Evolutionary conservation across 2,329 filamentous ascomycete genomes (phyloP).

Genomic region (Botrytis paeoniae): DNA sequence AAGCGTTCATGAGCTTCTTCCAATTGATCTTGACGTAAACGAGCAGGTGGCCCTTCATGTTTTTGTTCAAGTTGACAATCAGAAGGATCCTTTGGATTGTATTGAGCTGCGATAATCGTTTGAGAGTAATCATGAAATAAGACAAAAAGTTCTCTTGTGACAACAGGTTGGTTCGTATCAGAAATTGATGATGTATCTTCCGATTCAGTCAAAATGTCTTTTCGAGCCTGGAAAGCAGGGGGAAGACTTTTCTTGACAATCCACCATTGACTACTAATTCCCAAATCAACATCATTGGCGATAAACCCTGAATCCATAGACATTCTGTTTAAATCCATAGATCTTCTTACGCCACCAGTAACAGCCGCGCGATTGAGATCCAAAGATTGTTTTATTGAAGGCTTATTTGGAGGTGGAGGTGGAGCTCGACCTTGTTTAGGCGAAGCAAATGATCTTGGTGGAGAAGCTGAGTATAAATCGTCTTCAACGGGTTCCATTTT

Average conservation of each 20-base stretch:
- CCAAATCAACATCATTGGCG: constrained; percentile 82
- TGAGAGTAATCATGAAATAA: constrained; percentile 96
- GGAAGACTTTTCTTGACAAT: constrained; percentile 74
- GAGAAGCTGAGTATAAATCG: constrained; percentile 38
- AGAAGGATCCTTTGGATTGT: constrained; percentile 69
- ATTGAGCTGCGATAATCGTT: constrained; percentile 78
- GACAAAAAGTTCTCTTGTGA: constrained; percentile 82
- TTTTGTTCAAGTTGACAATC: constrained; percentile 78
- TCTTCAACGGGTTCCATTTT: constrained; percentile 31
- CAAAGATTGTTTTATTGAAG: constrained; percentile 55
- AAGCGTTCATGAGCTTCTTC: constrained; percentile 81
- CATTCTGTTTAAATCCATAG: constrained; percentile 70
- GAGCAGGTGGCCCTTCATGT: constrained; percentile 78
- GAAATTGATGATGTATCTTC: constrained; percentile 72
- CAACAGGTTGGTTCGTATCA: constrained; percentile 64
- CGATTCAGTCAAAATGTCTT: constrained; percentile 77
- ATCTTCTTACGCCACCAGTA: constrained; percentile 43
- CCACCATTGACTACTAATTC: constrained; percentile 79
- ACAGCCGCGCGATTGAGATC: constrained; percentile 57
- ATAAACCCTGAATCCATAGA: constrained; percentile 79
- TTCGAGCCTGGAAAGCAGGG: constrained; percentile 75
- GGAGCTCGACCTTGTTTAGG: constrained; percentile 41
- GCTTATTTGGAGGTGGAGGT: constrained; percentile 44
- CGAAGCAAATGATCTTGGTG: constrained; percentile 35
- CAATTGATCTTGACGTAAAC: constrained; percentile 86